Base-by-base conservation (phyloP, 2,329 filamentous ascomycete genomes). In the Aspergillus terreus region DNA sequence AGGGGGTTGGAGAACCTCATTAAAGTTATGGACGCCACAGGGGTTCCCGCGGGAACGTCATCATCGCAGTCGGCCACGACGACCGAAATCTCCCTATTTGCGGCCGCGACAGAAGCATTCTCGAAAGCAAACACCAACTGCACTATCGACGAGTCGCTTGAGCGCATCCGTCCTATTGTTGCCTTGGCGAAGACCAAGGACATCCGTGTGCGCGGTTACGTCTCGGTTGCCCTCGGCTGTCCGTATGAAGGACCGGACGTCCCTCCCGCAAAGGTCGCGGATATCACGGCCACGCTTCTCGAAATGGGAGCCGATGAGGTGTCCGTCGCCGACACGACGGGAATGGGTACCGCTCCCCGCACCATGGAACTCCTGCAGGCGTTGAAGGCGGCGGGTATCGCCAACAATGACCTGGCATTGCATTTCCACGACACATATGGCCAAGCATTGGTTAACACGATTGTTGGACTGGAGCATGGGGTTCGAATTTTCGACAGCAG, bases 361-460 rank as follows among this genome's bases (percentile, higher is more conserved):
- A 86, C 83, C 0, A 67, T 76, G 52, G 78, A 81, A 56, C 73
- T 86, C 2, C 70, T 86, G 44, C 76, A 80, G 54, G 79, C 82
- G 2, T 66, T 86, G 47, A 76, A 76, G 27, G 79, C 82, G 15
- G 82, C 83, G 1, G 83, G 83, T 0, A 78, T 86, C 46, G 76
- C 80, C 47, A 79, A 76, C 48, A 77, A 76, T 35, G 83, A 86
- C 55, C 61, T 86, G 9, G 83, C 82, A 1, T 69, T 86, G 51
- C 83, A 86, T 63, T 86, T 86, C 63, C 83, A 86, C 59, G 83
- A 86, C 59, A 86, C 83, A 0, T 86, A 84, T 59, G 83, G 83
- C 1, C 81, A 84, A 63, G 83, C 83, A 2, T 66, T 86, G 42
- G 79, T 85, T 9, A 86, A 86, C 54, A 80, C 80, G 0, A 74